Conservation (phyloP, 148 eudicot genomes). For the Polygonum maritimum region DNA sequence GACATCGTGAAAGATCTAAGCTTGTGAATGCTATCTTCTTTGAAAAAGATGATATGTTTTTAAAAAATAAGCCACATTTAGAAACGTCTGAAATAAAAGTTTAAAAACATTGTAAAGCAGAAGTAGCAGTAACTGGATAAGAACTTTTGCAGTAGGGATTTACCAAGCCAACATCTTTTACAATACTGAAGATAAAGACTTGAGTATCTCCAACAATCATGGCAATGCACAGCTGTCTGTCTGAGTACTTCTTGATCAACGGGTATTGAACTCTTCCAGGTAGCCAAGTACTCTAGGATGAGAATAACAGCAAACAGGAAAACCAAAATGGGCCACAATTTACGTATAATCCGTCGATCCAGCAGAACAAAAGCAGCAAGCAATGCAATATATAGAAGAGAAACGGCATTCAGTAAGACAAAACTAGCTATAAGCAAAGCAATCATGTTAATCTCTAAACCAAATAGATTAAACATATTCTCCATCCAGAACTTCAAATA, state of each 20-base stretch:
- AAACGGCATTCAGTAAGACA: conserved; percentile 72
- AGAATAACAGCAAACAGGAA: conserved; percentile 69
- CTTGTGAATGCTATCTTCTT: not conserved
- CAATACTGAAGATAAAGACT: conserved; percentile 56
- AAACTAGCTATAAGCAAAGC: conserved; percentile 86
- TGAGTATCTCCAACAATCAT: conserved; percentile 82
- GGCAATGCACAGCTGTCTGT: conserved; percentile 48
- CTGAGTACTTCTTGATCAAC: conserved; percentile 17
- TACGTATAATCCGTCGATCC: conserved; percentile 65
- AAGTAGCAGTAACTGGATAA: conserved; percentile 5
- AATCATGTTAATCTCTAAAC: conserved; percentile 95
- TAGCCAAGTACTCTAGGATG: conserved; percentile 70
- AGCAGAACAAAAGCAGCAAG: conserved; percentile 79
- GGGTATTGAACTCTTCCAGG: conserved; percentile 58
- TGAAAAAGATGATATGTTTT: not conserved
- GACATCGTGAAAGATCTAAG: not conserved
- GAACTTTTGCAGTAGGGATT: conserved; percentile 1
- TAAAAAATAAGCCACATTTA: not conserved
- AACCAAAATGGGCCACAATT: conserved; percentile 72
- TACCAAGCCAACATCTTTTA: conserved; percentile 90
- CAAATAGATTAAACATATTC: conserved; percentile 90
- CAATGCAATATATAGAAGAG: conserved; percentile 73
- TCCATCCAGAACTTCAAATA: conserved; percentile 93
- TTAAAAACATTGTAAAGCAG: not conserved
- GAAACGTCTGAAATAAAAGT: not conserved